These are phyloP conservation scores for Terfezia claveryi DNA, from an alignment of 495 filamentous ascomycete species.

Conservation along the genomic window DNA sequence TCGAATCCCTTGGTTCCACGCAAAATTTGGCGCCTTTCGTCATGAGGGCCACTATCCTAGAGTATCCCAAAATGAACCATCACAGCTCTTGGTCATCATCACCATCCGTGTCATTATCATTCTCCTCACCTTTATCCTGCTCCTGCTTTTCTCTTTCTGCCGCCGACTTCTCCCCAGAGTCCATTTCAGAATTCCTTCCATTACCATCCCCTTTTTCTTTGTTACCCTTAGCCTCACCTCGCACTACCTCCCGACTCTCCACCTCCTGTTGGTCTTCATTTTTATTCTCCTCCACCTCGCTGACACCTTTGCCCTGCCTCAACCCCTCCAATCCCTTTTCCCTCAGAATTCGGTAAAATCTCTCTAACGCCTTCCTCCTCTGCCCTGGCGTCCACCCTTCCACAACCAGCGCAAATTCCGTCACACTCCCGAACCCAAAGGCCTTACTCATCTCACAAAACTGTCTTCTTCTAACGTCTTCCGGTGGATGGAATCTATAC, in stretches of 20 bases:
- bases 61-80: too few species aligned
- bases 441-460: conserved; percentile 74
- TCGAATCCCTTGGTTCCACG: too few species aligned
- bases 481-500: conserved; percentile 46
- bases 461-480: conserved; percentile 53
- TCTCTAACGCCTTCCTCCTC: conserved; percentile 54
- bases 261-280: background rate
- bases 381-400: conserved; percentile 84
- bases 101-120: too few species aligned
- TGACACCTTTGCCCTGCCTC: conserved; percentile 3
- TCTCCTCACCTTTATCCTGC: too few species aligned
- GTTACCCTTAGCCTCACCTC: background rate
- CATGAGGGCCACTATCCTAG: too few species aligned
- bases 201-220: background rate
- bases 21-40: too few species aligned
- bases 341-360: conserved; percentile 40
- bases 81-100: too few species aligned
- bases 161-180: too few species aligned
- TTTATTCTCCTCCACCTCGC: background rate
- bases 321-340: conserved; percentile 23
- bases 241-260: background rate
- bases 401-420: conserved; percentile 80
- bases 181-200: too few species aligned
- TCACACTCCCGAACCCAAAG: conserved; percentile 53
- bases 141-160: too few species aligned